Percentiles rank a stretch among this genome's conserved stretches.
These are phyloP conservation scores for Magnaporthiopsis incrustans DNA, from an alignment of 2,329 filamentous ascomycete genomes.

Conservation along the genomic window DNA sequence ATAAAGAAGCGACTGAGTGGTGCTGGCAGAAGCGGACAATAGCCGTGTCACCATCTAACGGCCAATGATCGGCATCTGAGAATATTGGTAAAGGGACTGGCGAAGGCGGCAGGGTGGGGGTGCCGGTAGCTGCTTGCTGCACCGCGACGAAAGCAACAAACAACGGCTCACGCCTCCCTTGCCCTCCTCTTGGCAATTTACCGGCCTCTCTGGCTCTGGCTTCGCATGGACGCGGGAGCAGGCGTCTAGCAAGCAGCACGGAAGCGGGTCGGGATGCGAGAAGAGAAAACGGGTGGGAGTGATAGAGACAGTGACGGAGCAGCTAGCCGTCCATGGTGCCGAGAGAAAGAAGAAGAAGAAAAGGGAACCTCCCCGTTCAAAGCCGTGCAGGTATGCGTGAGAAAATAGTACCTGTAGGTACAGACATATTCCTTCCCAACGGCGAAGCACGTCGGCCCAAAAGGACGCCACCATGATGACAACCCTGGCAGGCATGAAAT, in stretches of 20 bases:
- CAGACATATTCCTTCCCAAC: background rate
- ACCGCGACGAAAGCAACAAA: background rate
- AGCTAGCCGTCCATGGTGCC: background rate
- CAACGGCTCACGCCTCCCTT: background rate
- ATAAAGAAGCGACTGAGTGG: background rate
- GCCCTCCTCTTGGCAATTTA: background rate
- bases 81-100: background rate
- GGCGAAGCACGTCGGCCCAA: slow-evolving; percentile 3
- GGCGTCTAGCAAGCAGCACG: background rate
- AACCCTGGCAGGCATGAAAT: background rate
- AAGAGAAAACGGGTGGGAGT: background rate
- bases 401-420: background rate
- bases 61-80: background rate
- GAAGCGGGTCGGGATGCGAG: background rate
- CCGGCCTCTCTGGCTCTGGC: background rate
- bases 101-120: background rate
- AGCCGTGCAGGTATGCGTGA: background rate
- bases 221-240: background rate
- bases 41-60: background rate
- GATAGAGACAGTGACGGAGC: background rate
- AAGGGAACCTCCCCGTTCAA: background rate
- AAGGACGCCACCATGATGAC: background rate
- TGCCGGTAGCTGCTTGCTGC: background rate
- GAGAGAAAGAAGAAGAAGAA: background rate
- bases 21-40: background rate